Evolutionary conservation across 192 early-diverging fungal genomes (phyloP).

Genomic region (Rhizophlyctis rosea): DNA sequence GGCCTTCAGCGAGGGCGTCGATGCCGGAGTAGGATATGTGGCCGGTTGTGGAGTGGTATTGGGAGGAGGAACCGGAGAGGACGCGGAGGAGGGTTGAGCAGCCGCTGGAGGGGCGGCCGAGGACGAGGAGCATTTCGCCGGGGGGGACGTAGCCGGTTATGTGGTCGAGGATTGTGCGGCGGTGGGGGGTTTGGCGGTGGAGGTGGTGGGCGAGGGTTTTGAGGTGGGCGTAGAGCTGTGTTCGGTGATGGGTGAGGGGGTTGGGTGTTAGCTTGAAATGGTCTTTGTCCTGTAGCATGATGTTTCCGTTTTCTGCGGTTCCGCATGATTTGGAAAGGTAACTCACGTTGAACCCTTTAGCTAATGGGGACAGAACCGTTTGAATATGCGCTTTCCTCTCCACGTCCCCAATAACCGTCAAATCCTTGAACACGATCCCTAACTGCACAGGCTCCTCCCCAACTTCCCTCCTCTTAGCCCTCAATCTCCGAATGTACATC

Average conservation of each 20-base stretch:
- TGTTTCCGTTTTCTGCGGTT: not conserved
- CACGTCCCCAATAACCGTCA: conserved; percentile 21
- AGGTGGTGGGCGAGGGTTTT: not conserved
- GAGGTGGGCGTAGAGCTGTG: not conserved
- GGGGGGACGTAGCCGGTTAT: conserved; percentile 64
- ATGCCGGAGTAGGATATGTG: conserved; percentile 12
- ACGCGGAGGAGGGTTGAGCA: conserved; percentile 61
- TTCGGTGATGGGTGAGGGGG: too few relatives aligned
- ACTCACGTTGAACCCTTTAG: not conserved
- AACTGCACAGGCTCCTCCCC: too few relatives aligned
- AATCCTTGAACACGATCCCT: conserved; percentile 20
- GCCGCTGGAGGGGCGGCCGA: conserved; percentile 67
- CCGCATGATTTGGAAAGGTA: not conserved
- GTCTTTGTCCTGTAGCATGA: too few relatives aligned
- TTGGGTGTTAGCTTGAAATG: too few relatives aligned
- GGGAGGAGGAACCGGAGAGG: conserved; percentile 39
- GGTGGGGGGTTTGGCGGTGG: not conserved
- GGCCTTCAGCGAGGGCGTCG: conserved; percentile 7
- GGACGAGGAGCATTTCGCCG: conserved; percentile 69
- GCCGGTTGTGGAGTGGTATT: conserved; percentile 9
- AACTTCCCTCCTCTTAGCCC: too few relatives aligned
- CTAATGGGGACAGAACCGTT: not conserved
- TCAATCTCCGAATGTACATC: too few relatives aligned
- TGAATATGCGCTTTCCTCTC: conserved; percentile 5
- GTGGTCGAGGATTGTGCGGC: conserved; percentile 16